A percentile compares a stretch with the other conserved stretches of the same genome.
These are phyloP conservation scores for Hippophae rhamnoides DNA, from an alignment of 306 rosid genomes.

Conservation along the genomic window DNA sequence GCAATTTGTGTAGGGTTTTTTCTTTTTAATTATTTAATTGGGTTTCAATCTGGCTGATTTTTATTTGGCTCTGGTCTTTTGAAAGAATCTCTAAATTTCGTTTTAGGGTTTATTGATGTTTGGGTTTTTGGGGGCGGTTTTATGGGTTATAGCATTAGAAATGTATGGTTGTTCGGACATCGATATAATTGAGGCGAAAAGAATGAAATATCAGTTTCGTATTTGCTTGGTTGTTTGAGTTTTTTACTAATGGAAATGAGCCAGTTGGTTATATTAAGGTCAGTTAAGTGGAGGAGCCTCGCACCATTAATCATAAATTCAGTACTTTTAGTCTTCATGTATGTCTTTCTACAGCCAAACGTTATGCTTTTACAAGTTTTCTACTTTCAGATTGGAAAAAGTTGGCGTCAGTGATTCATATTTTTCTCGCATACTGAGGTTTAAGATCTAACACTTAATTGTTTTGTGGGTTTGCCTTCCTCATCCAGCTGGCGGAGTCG, in stretches of 20 bases:
- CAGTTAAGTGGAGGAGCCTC: constrained; percentile 7
- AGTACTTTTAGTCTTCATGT: constrained; percentile 6
- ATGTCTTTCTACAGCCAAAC: neutral
- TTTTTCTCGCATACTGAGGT: constrained; percentile 14
- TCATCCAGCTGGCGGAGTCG: constrained; percentile 29
- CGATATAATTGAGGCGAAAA: constrained; percentile 7
- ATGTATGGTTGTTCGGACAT: constrained; percentile 12
- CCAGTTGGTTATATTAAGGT: constrained; percentile 11
- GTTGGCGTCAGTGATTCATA: constrained; percentile 2
- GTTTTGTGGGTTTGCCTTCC: constrained; percentile 8
- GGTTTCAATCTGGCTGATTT: constrained; percentile 18
- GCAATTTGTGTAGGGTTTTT: constrained; percentile 24
- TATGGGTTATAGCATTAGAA: constrained; percentile 17
- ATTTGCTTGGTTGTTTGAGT: constrained; percentile 6
- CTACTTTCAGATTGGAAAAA: neutral
- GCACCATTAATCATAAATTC: neutral
- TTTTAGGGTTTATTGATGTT: constrained; percentile 36
- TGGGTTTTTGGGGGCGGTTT: constrained; percentile 25
- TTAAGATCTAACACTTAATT: constrained; percentile 14
- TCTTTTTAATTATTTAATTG: constrained; percentile 18
- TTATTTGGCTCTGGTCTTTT: constrained; percentile 6
- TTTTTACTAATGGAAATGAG: constrained; percentile 8
- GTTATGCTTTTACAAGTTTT: constrained; percentile 7
- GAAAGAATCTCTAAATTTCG: neutral
- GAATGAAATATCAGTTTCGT: neutral